A percentile compares a stretch with the other conserved stretches of the same genome.
Conservation (phyloP, 441 rosid species). For the Erysimum cheiri region DNA sequence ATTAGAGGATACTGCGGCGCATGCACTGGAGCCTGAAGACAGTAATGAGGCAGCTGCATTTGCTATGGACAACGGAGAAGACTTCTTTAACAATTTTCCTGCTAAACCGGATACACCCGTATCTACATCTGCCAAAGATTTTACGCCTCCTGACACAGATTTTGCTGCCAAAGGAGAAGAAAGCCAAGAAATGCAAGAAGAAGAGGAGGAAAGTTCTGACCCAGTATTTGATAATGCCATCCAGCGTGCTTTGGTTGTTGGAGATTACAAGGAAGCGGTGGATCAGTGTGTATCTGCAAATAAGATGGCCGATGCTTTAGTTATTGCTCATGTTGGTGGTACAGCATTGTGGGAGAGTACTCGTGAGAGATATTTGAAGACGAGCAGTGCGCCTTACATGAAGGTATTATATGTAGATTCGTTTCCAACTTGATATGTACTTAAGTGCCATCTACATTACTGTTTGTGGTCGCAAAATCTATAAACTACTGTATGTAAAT, state of each 20-base stretch:
- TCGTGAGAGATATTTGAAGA: conserved; percentile 82
- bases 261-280: conserved; percentile 96
- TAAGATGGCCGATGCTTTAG: conserved; percentile 96
- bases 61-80: conserved; percentile 89
- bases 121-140: conserved; percentile 52
- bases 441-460: conserved; percentile 18
- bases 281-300: conserved; percentile 82
- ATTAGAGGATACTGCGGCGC: conserved; percentile 63
- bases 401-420: conserved; percentile 61
- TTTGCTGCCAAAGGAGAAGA: conserved; percentile 47
- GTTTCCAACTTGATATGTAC: conserved; percentile 15
- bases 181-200: conserved; percentile 56
- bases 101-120: conserved; percentile 88
- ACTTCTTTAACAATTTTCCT: conserved; percentile 97
- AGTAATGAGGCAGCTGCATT: conserved; percentile 57
- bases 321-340: conserved; percentile 98
- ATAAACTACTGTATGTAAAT: conserved; percentile 34
- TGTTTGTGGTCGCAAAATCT: conserved; percentile 28
- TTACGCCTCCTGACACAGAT: conserved; percentile 49
- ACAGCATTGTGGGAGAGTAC: conserved; percentile 90
- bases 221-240: conserved; percentile 84
- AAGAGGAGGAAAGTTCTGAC: conserved; percentile 68
- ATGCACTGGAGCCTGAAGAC: conserved; percentile 49
- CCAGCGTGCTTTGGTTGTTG: conserved; percentile 94
- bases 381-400: conserved; percentile 75